Base-by-base conservation (phyloP, 2,329 filamentous ascomycete species). In the Salinomyces thailandicus region DNA sequence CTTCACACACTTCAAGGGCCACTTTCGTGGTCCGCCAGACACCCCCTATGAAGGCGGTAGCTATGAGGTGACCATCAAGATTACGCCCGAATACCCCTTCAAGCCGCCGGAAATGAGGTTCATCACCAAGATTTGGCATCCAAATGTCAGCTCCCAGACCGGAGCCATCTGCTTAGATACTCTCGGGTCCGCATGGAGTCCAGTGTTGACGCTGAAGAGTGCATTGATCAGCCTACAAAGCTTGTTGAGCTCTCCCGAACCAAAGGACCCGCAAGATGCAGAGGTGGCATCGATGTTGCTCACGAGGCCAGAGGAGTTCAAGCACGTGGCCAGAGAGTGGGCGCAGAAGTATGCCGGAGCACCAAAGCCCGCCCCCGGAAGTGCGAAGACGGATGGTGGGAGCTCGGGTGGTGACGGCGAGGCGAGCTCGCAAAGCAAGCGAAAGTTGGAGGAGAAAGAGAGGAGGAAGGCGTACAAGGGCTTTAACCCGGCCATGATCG, bases 111-210 rank as follows among this genome's bases (percentile, higher is more conserved):
- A 75, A 41, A 96, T 98, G 81, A 81, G 77, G 52, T 96, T 96
- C 56, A 75, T 81, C 46, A 98, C 91, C 46, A 87, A 81, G 62
- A 81, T 96, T 50, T 98, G 87, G 87, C 91, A 98, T 60, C 91
- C 91, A 20, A 98, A 98, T 57, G 77, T 98, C 64, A 93, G 84
- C 70, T 39, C 35, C 8, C 44, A 96, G 85, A 58, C 54, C 2
- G 91, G 91, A 38, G 89, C 87, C 17, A 98, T 98, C 59, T 98
- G 91, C 56, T 77, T 98, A 37, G 91, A 98, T 58, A 96, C 87
- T 0, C 73, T 98, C 12, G 80, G 82, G 7, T 75, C 75, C 9
- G 85, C 83, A 50, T 98, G 91, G 91, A 94, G 89, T 5, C 91
- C 91, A 0, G 87, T 98, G 16, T 74, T 95, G 43, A 98, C 89